phyloP scores from a whole-genome alignment of 1,139 yeast genomes.

The Petasospora fabianii region DNA sequence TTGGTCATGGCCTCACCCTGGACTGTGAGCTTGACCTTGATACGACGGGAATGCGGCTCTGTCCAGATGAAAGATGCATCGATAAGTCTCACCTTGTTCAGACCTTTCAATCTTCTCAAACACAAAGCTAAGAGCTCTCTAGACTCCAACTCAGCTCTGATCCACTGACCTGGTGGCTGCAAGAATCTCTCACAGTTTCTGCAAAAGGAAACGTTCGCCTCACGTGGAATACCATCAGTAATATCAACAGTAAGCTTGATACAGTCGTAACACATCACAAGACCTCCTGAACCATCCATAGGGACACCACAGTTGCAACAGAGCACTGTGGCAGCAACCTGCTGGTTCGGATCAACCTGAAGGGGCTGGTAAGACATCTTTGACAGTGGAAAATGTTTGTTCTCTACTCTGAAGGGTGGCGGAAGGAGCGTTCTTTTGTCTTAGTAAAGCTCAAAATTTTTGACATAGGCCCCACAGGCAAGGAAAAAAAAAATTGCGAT shows the following conservation, averaged over 20 bases:
- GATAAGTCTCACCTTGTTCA: constrained; percentile 79
- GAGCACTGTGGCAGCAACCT: constrained; percentile 75
- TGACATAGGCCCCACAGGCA: no score
- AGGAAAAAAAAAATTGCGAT: neutral
- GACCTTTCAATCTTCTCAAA: constrained; percentile 81
- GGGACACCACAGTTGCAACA: constrained; percentile 99
- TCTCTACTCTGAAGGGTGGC: neutral
- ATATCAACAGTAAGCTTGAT: constrained; percentile 90
- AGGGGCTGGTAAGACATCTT: constrained; percentile 27
- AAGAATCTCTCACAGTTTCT: constrained; percentile 95
- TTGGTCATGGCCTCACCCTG: constrained; percentile 96
- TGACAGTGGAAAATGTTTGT: no score
- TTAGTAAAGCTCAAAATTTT: neutral
- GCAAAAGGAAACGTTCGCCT: constrained; percentile 88
- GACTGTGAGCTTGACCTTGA: constrained; percentile 84
- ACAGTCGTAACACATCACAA: constrained; percentile 98
- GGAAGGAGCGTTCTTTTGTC: neutral
- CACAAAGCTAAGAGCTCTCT: constrained; percentile 90
- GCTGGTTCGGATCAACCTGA: constrained; percentile 28
- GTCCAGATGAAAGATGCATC: constrained; percentile 98
- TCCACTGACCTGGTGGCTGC: constrained; percentile 95
- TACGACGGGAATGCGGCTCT: constrained; percentile 96
- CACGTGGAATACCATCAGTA: constrained; percentile 94
- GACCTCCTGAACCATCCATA: constrained; percentile 90
- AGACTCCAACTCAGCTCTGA: constrained; percentile 84